A percentile compares a stretch with the other conserved stretches of the same genome.
Evolutionary conservation across 371 early-diverging fungal species (phyloP).

Genomic region (Syncephalastrum contaminatum): DNA sequence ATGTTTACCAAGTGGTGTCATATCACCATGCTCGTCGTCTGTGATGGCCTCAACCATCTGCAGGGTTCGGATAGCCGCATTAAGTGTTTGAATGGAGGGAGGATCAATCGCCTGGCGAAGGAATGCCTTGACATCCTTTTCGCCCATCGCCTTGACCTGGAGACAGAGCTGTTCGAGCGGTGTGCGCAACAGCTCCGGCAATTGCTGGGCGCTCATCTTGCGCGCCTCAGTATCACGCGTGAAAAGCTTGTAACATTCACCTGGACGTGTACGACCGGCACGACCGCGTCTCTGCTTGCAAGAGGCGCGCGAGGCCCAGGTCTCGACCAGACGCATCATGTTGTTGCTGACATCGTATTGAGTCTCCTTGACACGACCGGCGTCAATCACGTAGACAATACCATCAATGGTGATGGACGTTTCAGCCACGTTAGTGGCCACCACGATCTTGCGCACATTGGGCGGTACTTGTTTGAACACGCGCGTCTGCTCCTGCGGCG

Average conservation of each 20-base stretch:
- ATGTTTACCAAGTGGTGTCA: slow-evolving; percentile 89
- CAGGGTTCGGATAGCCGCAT: slow-evolving; percentile 58
- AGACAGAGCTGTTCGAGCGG: slow-evolving; percentile 84
- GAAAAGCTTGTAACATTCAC: slow-evolving; percentile 77
- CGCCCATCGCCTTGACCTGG: slow-evolving; percentile 76
- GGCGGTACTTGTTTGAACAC: slow-evolving; percentile 60
- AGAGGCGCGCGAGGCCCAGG: slow-evolving; percentile 74
- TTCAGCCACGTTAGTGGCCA: slow-evolving; percentile 96
- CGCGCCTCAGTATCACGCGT: slow-evolving; percentile 45
- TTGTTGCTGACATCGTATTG: slow-evolving; percentile 60
- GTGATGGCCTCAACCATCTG: slow-evolving; percentile 62
- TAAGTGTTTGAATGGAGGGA: slow-evolving; percentile 65
- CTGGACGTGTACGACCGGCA: slow-evolving; percentile 88
- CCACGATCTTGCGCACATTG: slow-evolving; percentile 82
- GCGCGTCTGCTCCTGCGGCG: slow-evolving; percentile 67
- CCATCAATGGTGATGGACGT: slow-evolving; percentile 91
- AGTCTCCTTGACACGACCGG: slow-evolving; percentile 85
- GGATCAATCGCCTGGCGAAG: slow-evolving; percentile 72
- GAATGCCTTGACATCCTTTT: slow-evolving; percentile 56
- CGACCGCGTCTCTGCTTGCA: slow-evolving; percentile 90
- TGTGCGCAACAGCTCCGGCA: slow-evolving; percentile 78
- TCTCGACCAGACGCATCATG: slow-evolving; percentile 55
- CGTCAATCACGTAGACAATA: slow-evolving; percentile 93
- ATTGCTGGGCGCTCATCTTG: slow-evolving; percentile 62
- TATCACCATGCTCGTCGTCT: slow-evolving; percentile 36